These are phyloP conservation scores for Heimioporus sp. DNA, from an alignment of 768 basidiomycete genomes.

Conservation along the genomic window DNA sequence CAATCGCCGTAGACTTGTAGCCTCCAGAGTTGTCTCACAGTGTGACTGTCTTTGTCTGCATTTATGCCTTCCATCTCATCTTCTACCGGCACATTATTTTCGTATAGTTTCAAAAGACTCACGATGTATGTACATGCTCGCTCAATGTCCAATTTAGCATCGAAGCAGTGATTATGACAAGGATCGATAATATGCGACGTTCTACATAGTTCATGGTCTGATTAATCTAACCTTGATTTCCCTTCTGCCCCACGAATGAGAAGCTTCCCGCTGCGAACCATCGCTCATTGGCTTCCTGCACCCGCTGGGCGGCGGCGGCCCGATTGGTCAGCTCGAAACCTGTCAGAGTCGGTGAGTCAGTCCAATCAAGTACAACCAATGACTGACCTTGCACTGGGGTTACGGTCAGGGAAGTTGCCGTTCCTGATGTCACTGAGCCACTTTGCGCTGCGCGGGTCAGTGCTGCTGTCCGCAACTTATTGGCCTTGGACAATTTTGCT, in stretches of 20 bases:
- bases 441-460: conserved; percentile 72
- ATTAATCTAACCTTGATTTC: conserved; percentile 25
- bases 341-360: conserved; percentile 14
- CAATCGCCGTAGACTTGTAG: conserved; percentile 20
- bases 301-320: conserved; percentile 76
- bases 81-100: conserved; percentile 18
- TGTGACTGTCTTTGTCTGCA: background rate
- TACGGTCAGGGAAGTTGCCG: conserved; percentile 87
- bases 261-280: conserved; percentile 93
- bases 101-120: conserved; percentile 12
- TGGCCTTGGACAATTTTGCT: conserved; percentile 97
- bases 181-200: background rate
- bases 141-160: conserved; percentile 7
- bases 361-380: background rate
- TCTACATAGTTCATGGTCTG: background rate
- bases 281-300: conserved; percentile 93
- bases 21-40: background rate
- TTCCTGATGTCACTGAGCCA: conserved; percentile 64
- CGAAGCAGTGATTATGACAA: background rate
- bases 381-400: conserved; percentile 89
- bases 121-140: conserved; percentile 13
- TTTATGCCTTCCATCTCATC: background rate
- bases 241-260: conserved; percentile 69
- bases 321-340: conserved; percentile 96
- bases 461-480: conserved; percentile 85